These are phyloP conservation scores for Flammula alnicola DNA, from an alignment of 1,284 basidiomycete species.

Conservation along the genomic window DNA sequence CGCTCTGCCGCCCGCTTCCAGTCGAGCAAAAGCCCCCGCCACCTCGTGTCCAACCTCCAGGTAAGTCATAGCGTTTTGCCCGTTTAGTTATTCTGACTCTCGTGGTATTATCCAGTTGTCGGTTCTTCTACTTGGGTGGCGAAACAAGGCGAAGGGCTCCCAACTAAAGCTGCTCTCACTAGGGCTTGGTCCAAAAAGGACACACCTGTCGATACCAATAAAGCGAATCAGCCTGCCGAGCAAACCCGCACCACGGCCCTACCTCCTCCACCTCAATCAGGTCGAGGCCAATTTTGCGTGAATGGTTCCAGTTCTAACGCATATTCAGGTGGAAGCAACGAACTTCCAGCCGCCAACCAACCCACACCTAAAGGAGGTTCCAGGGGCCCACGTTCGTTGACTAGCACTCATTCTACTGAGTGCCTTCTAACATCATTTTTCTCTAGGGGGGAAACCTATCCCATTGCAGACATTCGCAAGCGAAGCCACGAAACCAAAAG, in stretches of 20 bases:
- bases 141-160: conserved; percentile 22
- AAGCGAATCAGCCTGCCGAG: background rate
- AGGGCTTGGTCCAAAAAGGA: conserved; percentile 8
- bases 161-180: background rate
- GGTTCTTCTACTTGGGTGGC: conserved; percentile 44
- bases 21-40: conserved; percentile 35
- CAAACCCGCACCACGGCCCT: too few relatives aligned
- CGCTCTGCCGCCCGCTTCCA: conserved; percentile 64
- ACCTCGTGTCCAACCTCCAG: conserved; percentile 33
- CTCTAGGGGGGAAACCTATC: conserved; percentile 1
- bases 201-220: background rate
- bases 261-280: too few relatives aligned
- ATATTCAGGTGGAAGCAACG: too few relatives aligned
- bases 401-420: background rate
- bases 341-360: too few relatives aligned
- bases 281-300: background rate
- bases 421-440: background rate
- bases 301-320: too few relatives aligned
- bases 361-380: too few relatives aligned
- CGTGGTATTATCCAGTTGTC: conserved; percentile 34
- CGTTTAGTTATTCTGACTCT: background rate
- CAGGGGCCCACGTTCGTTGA: background rate
- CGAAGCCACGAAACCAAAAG: background rate
- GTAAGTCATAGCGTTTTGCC: conserved; percentile 27
- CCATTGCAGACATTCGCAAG: conserved; percentile 11